Evolutionary conservation across 2,329 filamentous ascomycete species (phyloP).

Genomic region (Fusarium foetens): DNA sequence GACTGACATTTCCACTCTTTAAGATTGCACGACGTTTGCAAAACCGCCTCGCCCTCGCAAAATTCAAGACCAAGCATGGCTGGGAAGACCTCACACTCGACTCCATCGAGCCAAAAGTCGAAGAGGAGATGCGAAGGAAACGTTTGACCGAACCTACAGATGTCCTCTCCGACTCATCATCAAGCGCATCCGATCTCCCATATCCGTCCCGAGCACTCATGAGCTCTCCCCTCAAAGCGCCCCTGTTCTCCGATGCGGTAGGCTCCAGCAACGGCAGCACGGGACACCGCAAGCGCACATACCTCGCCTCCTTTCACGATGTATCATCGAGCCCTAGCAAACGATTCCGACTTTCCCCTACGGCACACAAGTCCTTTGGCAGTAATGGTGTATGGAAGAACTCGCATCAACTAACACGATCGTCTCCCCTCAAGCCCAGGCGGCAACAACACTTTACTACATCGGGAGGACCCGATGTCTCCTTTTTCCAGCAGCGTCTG

Average conservation of each 20-base stretch:
- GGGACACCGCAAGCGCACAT: conserved; percentile 72
- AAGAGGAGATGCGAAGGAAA: conserved; percentile 80
- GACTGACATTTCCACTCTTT: conserved; percentile 39
- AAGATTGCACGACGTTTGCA: conserved; percentile 94
- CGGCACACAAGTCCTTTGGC: conserved; percentile 66
- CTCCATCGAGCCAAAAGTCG: conserved; percentile 84
- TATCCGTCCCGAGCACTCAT: conserved; percentile 76
- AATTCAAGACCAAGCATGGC: conserved; percentile 96
- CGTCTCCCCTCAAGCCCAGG: conserved; percentile 83
- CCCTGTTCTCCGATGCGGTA: conserved; percentile 86
- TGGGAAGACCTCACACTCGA: conserved; percentile 92
- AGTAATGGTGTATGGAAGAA: conserved; percentile 77
- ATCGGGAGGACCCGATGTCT: conserved; percentile 75
- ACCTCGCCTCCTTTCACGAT: conserved; percentile 68
- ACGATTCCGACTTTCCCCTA: conserved; percentile 72
- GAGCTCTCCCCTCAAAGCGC: conserved; percentile 85
- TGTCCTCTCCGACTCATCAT: conserved; percentile 86
- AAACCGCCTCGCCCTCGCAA: conserved; percentile 92
- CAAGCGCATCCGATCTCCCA: conserved; percentile 80
- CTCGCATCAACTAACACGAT: conserved; percentile 80
- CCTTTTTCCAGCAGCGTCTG: conserved; percentile 79
- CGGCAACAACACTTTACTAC: conserved; percentile 80
- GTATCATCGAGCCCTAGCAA: conserved; percentile 69
- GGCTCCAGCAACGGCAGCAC: conserved; percentile 75
- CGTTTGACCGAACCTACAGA: conserved; percentile 73